These are phyloP conservation scores for Closterium sp. DNA, from an alignment of 139 green algal genomes.

Conservation along the genomic window DNA sequence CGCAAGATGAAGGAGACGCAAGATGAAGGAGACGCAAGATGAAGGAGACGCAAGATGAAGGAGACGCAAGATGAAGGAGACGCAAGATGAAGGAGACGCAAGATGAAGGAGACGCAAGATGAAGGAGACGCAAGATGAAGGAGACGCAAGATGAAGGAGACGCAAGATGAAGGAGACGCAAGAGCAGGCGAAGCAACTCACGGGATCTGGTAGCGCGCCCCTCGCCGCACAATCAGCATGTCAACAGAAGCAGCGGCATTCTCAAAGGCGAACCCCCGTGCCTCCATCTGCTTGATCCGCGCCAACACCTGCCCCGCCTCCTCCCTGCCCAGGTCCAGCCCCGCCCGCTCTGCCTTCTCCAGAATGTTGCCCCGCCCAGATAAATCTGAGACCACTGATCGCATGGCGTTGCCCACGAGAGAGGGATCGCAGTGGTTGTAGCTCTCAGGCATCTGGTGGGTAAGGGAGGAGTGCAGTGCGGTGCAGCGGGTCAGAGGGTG, in stretches of 20 bases:
- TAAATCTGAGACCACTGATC: conserved; percentile 52
- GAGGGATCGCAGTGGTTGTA: conserved; percentile 61
- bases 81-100: no score
- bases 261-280: conserved; percentile 52
- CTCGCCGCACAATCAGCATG: conserved; percentile 53
- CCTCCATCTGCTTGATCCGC: conserved; percentile 61
- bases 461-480: conserved; percentile 1
- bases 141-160: no score
- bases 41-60: no score
- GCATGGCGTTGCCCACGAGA: conserved; percentile 56
- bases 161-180: no score
- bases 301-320: conserved; percentile 51
- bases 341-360: conserved; percentile 47
- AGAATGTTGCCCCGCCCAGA: conserved; percentile 56
- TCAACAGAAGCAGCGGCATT: conserved; percentile 53
- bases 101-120: no score
- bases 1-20: no score
- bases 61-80: no score
- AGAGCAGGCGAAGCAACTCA: no score
- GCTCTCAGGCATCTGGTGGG: conserved; percentile 50
- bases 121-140: no score
- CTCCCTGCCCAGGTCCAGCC: conserved; percentile 48
- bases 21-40: no score
- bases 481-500: conserved; percentile 3
- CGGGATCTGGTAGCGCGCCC: not conserved